Evolutionary conservation across 768 basidiomycete species (phyloP).

Genomic region (Butyriboletus loyo): DNA sequence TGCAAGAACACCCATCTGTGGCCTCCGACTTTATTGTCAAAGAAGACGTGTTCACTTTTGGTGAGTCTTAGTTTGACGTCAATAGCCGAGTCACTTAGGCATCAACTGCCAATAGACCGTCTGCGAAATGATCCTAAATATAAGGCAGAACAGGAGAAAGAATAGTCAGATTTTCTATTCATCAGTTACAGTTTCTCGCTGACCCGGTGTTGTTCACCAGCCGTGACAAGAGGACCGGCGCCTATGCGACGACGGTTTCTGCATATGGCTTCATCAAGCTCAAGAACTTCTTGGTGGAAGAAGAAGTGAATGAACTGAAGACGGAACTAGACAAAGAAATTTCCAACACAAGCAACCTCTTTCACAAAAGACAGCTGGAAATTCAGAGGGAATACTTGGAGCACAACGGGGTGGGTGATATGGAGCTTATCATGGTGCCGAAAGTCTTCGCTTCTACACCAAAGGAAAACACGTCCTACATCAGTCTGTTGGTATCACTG

Average conservation of each 20-base stretch:
- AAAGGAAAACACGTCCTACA: constrained; percentile 9
- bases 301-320: constrained; percentile 14
- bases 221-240: constrained; percentile 10
- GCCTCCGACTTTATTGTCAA: constrained; percentile 14
- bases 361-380: constrained; percentile 14
- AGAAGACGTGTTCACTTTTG: constrained; percentile 10
- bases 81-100: fast-evolving
- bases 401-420: constrained; percentile 4
- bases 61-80: neutral
- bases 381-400: constrained; percentile 10
- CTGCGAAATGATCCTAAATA: constrained; percentile 13
- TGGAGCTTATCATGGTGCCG: constrained; percentile 19
- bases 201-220: neutral
- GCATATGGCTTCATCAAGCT: constrained; percentile 20
- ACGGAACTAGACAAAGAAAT: constrained; percentile 8
- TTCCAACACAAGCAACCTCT: neutral
- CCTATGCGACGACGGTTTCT: constrained; percentile 15
- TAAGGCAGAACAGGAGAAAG: constrained; percentile 5
- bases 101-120: neutral
- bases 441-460: constrained; percentile 9
- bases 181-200: neutral
- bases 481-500: constrained; percentile 7
- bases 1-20: constrained; percentile 17
- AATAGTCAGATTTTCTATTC: constrained; percentile 13
- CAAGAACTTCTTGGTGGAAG: constrained; percentile 7